These are phyloP conservation scores for Gloeopeniophorella convolvens DNA, from an alignment of 768 basidiomycete genomes.

Conservation along the genomic window DNA sequence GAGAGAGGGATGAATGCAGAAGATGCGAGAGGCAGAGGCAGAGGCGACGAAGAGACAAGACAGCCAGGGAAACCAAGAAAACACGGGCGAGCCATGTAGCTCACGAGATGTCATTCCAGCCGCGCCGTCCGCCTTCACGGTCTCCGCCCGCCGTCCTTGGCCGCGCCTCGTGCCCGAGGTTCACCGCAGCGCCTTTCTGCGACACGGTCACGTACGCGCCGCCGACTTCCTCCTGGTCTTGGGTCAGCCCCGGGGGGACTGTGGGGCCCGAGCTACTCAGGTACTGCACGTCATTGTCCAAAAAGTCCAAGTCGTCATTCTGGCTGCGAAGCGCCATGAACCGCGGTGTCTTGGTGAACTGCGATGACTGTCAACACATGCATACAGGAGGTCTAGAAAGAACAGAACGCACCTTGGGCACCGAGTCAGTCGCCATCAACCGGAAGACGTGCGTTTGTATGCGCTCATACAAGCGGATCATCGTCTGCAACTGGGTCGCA, in stretches of 20 bases:
- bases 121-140: constrained; percentile 11
- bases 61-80: not conserved
- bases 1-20: constrained; percentile 8
- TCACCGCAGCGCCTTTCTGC: constrained; percentile 45
- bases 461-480: constrained; percentile 90
- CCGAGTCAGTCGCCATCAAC: constrained; percentile 96
- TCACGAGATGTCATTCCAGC: constrained; percentile 14
- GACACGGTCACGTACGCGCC: constrained; percentile 86
- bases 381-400: constrained; percentile 13
- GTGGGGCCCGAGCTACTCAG: constrained; percentile 33
- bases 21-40: constrained; percentile 1
- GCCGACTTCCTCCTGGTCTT: constrained; percentile 60
- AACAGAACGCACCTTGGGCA: constrained; percentile 68
- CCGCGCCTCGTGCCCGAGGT: constrained; percentile 49
- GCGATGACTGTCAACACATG: not conserved
- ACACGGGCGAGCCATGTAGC: not conserved
- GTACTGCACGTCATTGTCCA: constrained; percentile 42
- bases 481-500: constrained; percentile 90
- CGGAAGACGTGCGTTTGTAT: constrained; percentile 97
- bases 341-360: constrained; percentile 87
- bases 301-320: constrained; percentile 69
- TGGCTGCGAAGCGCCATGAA: constrained; percentile 76
- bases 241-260: constrained; percentile 61
- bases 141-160: constrained; percentile 7
- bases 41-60: constrained; percentile 2